Evolutionary conservation across 2,329 filamentous ascomycete genomes (phyloP).

Genomic region (Colletotrichum abscissum): DNA sequence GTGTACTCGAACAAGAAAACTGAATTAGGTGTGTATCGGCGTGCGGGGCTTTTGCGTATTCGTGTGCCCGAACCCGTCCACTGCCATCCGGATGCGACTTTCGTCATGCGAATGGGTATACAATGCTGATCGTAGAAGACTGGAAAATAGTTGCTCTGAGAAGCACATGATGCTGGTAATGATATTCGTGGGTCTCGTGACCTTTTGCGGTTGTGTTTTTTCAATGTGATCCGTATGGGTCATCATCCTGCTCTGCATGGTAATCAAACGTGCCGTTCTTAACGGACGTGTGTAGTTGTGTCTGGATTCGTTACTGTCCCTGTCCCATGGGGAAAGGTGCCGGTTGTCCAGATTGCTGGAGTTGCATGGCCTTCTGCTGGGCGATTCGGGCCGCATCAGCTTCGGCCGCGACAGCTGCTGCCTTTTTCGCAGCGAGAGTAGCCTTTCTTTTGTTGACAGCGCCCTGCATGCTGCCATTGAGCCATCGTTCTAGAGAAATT

Average conservation of each 20-base stretch:
- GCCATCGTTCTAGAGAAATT: slow-evolving; percentile 63
- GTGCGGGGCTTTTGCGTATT: slow-evolving; percentile 4
- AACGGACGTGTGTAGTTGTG: background rate
- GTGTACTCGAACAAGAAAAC: slow-evolving; percentile 9
- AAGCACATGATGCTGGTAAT: slow-evolving; percentile 24
- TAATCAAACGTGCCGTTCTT: background rate
- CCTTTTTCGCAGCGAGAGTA: slow-evolving; percentile 70
- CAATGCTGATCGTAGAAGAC: slow-evolving; percentile 13
- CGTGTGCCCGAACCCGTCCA: slow-evolving; percentile 2
- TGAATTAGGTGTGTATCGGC: slow-evolving; percentile 4
- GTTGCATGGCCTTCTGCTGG: slow-evolving; percentile 6
- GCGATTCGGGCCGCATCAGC: slow-evolving; percentile 14
- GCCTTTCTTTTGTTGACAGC: slow-evolving; percentile 72
- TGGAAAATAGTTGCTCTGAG: background rate
- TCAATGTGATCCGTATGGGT: background rate
- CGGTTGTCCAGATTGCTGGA: slow-evolving; percentile 13
- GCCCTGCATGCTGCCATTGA: slow-evolving; percentile 68
- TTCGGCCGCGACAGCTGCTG: slow-evolving; percentile 46
- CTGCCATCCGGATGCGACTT: slow-evolving; percentile 24
- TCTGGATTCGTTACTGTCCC: background rate
- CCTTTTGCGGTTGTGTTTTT: background rate
- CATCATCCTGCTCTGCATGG: background rate
- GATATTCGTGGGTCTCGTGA: slow-evolving; percentile 3
- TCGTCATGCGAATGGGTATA: slow-evolving; percentile 28
- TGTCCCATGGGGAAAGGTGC: slow-evolving; percentile 2